Evolutionary conservation across 495 filamentous ascomycete genomes (phyloP).

Genomic region (Pseudotulostoma volvatum): DNA sequence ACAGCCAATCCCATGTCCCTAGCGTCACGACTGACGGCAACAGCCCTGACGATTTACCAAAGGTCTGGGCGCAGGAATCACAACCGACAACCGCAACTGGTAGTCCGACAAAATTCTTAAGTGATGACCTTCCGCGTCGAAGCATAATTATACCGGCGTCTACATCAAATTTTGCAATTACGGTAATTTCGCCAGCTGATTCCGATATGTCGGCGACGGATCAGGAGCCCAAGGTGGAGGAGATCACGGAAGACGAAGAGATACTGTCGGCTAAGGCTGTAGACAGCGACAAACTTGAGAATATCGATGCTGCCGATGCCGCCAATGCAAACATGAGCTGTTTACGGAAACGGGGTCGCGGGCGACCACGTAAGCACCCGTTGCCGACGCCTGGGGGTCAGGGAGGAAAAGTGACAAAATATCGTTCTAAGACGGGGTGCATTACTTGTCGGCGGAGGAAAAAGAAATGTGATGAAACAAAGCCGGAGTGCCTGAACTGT

Average conservation of each 20-base stretch:
- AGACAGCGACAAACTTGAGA: conserved; percentile 14
- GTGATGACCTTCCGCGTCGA: too few relatives aligned
- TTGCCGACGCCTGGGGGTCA: conserved; percentile 35
- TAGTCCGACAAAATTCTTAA: conserved; percentile 4
- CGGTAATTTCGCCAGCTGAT: conserved; percentile 9
- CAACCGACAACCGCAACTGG: conserved; percentile 9
- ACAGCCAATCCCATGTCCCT: conserved; percentile 18
- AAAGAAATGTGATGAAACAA: conserved; percentile 97
- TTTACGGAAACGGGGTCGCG: conserved; percentile 52
- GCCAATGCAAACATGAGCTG: conserved; percentile 26
- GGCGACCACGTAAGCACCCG: conserved; percentile 75
- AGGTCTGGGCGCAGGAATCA: conserved; percentile 12
- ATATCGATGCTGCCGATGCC: conserved; percentile 15
- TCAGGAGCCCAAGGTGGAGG: conserved; percentile 27
- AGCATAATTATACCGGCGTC: conserved; percentile 5
- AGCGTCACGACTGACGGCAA: conserved; percentile 26
- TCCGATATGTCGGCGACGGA: conserved; percentile 8
- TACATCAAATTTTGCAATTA: conserved; percentile 6
- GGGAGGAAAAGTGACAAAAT: conserved; percentile 60
- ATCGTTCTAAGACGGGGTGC: conserved; percentile 87
- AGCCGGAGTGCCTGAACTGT: conserved; percentile 76
- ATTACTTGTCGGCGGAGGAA: conserved; percentile 82
- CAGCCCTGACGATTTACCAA: conserved; percentile 19
- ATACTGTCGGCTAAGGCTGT: conserved; percentile 22
- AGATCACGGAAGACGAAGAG: conserved; percentile 25